Evolutionary conservation across 2,329 filamentous ascomycete genomes (phyloP).

Genomic region (Paraphoma chrysanthemicola): DNA sequence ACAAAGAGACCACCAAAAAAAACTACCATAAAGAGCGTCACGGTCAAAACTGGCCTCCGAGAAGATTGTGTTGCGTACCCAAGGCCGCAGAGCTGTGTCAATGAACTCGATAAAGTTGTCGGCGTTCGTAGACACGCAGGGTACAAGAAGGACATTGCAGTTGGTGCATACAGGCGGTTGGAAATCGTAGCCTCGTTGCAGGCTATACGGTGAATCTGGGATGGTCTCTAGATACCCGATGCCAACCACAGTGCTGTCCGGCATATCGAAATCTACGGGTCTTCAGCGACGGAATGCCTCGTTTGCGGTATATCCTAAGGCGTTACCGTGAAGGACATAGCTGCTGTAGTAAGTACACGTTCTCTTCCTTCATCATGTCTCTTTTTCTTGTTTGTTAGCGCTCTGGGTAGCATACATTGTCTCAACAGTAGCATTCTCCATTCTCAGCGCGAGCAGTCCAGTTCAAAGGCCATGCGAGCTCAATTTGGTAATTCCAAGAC

Average conservation of each 20-base stretch:
- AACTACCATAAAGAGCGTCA: too few species aligned
- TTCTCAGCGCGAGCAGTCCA: slow-evolving; percentile 34
- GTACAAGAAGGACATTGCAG: slow-evolving; percentile 29
- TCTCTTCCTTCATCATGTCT: too few species aligned
- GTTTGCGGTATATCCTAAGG: slow-evolving; percentile 30
- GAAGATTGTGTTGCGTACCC: too few species aligned
- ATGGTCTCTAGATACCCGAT: slow-evolving; percentile 41
- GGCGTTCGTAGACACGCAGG: slow-evolving; percentile 53
- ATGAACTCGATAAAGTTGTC: slow-evolving; percentile 56
- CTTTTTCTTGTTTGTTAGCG: too few species aligned
- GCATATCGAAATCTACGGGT: slow-evolving; percentile 36
- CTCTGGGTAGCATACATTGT: too few species aligned
- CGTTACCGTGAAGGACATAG: slow-evolving; percentile 44
- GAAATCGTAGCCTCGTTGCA: slow-evolving; percentile 32
- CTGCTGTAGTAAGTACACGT: slow-evolving; percentile 16
- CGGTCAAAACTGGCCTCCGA: too few species aligned
- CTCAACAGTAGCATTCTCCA: slow-evolving; percentile 35
- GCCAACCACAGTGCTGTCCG: slow-evolving; percentile 40
- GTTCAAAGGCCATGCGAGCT: slow-evolving; percentile 42
- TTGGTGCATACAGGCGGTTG: slow-evolving; percentile 40
- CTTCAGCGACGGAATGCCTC: slow-evolving; percentile 39
- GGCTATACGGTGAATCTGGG: slow-evolving; percentile 38
- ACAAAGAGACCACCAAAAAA: too few species aligned
- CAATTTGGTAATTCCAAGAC: slow-evolving; percentile 43
- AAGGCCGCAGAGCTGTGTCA: slow-evolving; percentile 47